Percentiles rank a stretch among this genome's conserved stretches.
Evolutionary conservation across 768 basidiomycete genomes (phyloP).

Genomic region (Melanogaster broomeanus): DNA sequence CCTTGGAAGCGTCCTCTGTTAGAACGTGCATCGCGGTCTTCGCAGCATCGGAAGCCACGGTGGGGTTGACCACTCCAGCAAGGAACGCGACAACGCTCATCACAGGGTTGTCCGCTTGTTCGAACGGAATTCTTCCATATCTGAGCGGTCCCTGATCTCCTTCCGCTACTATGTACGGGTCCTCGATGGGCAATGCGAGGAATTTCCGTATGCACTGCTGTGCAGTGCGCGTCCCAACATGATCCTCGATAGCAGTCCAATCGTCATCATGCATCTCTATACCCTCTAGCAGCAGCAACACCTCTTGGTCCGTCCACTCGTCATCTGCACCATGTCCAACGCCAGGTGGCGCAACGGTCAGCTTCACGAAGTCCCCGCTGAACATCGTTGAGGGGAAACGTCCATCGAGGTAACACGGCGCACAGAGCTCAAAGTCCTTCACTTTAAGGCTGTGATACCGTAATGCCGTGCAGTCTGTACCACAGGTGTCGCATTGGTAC

Average conservation of each 20-base stretch:
- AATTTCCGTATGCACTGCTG: slow-evolving; percentile 97
- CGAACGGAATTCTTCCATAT: slow-evolving; percentile 84
- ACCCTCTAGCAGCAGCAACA: slow-evolving; percentile 86
- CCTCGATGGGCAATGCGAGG: slow-evolving; percentile 95
- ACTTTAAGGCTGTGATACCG: slow-evolving; percentile 94
- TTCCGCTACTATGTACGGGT: slow-evolving; percentile 81
- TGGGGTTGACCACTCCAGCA: slow-evolving; percentile 87
- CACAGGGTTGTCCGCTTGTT: slow-evolving; percentile 95
- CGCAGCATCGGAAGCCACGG: slow-evolving; percentile 91
- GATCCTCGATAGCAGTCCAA: slow-evolving; percentile 90
- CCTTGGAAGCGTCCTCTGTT: slow-evolving; percentile 56
- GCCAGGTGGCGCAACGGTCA: slow-evolving; percentile 46
- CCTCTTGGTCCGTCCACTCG: slow-evolving; percentile 92
- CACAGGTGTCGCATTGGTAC: slow-evolving; percentile 92
- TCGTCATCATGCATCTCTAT: slow-evolving; percentile 99
- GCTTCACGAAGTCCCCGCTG: slow-evolving; percentile 94
- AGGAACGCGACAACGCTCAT: slow-evolving; percentile 99
- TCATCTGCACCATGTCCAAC: slow-evolving; percentile 46
- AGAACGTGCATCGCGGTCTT: slow-evolving; percentile 86
- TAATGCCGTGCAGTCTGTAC: slow-evolving; percentile 84
- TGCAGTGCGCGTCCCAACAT: slow-evolving; percentile 87
- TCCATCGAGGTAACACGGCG: slow-evolving; percentile 92
- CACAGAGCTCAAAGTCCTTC: slow-evolving; percentile 88
- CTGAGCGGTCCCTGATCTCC: slow-evolving; percentile 74
- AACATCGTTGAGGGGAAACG: slow-evolving; percentile 97